Base-by-base conservation (phyloP, 257 asterid genomes). In the Solanum clarkiae region DNA sequence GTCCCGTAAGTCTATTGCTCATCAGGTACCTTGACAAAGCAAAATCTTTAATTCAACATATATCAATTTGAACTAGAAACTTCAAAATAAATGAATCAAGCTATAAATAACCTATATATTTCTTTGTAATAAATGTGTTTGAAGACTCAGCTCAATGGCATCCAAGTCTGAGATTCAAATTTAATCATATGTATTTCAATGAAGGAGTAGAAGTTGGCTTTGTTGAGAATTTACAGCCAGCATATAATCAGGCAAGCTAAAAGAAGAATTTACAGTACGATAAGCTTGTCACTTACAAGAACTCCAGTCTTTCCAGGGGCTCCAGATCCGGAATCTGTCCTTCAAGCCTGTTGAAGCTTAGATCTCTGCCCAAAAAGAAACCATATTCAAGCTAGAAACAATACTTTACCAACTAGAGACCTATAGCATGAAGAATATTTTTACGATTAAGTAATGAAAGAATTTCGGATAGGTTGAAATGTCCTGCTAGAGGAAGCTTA, bases 271-370 rank as follows among this genome's bases (percentile, higher is more conserved):
- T 18, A 8, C 26, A 69, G 16, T 18, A 69, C 17, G 16, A 4
- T 11, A 69, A 69, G 53, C 40, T 69, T 18, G 22, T 72, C 56
- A 79, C 92, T 49, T 91, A 91, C 96, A 91, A 63, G 53, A 1
- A 1, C 72, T 89, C 89, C 80, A 89, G 54, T 0, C 4, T 2
- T 0, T 13, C 7, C 80, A 63, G 81, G 57, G 60, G 26, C 57
- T 24, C 85, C 71, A 92, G 85, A 89, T 86, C 36, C 32, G 95
- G 92, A 69, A 91, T 83, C 84, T 10, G 81, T 72, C 97, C 95
- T 69, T 86, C 87, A 77, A 92, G 86, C 26, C 86, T 89, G 90
- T 93, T 93, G 83, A 93, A 91, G 72, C 95, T 93, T 82, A 93
- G 86, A 85, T 93, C 97, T 77, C 97, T 93, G 90, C 88, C 84